Evolutionary conservation across 106 monocot genomes (phyloP).

Genomic region (Narthecium ossifragum): DNA sequence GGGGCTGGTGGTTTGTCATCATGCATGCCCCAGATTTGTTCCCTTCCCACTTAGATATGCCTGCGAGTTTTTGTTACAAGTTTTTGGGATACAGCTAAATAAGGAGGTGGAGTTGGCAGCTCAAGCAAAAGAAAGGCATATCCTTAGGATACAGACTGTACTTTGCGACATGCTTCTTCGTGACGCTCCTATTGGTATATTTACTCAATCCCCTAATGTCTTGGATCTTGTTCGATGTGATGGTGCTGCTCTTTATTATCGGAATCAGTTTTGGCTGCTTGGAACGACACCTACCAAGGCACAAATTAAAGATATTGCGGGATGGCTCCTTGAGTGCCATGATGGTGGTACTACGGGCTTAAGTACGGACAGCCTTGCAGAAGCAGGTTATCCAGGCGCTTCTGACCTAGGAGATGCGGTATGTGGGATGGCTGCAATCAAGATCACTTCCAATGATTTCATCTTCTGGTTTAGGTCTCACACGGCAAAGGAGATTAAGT

Average conservation of each 20-base stretch:
- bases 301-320: constrained; percentile 58
- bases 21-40: constrained; percentile 59
- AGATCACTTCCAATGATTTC: constrained; percentile 63
- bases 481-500: constrained; percentile 73
- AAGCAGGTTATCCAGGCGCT: constrained; percentile 77
- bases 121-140: constrained; percentile 80
- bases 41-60: constrained; percentile 96
- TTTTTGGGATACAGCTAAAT: constrained; percentile 74
- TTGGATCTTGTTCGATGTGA: constrained; percentile 90
- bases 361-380: constrained; percentile 80
- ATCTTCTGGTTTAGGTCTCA: constrained; percentile 93
- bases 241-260: constrained; percentile 86
- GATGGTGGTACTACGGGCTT: constrained; percentile 58
- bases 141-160: constrained; percentile 67
- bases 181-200: constrained; percentile 80
- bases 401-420: constrained; percentile 47
- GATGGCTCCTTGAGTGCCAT: constrained; percentile 67
- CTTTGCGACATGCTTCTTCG: constrained; percentile 93
- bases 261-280: constrained; percentile 58
- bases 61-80: constrained; percentile 88
- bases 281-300: constrained; percentile 52
- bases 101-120: constrained; percentile 84
- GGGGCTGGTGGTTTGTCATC: constrained; percentile 93
- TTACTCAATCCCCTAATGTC: constrained; percentile 80
- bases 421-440: constrained; percentile 89